Evolutionary conservation across 106 monocot genomes (phyloP).

Genomic region (Ottelia alismoides): DNA sequence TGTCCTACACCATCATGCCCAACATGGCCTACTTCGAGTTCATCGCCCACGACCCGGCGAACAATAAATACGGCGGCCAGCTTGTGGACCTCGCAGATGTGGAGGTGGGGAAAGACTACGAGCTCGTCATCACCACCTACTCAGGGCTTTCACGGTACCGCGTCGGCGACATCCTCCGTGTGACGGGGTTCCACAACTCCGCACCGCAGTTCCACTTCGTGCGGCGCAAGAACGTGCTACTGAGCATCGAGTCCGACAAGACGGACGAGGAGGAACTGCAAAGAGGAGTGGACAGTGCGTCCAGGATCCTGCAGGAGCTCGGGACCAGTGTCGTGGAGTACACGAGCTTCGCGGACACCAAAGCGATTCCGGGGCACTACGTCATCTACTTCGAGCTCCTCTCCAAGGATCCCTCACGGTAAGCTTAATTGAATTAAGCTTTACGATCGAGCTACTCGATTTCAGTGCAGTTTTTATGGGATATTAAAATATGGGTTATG

Average conservation of each 20-base stretch:
- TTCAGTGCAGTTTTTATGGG: too few relatives aligned
- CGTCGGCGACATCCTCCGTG: constrained; percentile 57
- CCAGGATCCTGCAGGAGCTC: constrained; percentile 17
- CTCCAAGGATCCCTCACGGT: too few relatives aligned
- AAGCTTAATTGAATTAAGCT: too few relatives aligned
- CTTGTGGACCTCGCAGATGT: constrained; percentile 51
- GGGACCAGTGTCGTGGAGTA: constrained; percentile 45
- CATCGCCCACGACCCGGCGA: constrained; percentile 20
- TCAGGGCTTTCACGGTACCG: constrained; percentile 64
- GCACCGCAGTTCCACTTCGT: constrained; percentile 68
- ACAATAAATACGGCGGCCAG: background rate
- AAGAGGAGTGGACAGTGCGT: constrained; percentile 40
- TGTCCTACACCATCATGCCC: constrained; percentile 69
- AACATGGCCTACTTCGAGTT: constrained; percentile 74
- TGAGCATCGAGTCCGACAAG: constrained; percentile 59
- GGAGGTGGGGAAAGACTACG: constrained; percentile 54
- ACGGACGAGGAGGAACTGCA: constrained; percentile 28
- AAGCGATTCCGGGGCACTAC: constrained; percentile 56
- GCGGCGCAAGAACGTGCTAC: constrained; percentile 73
- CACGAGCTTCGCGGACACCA: constrained; percentile 49
- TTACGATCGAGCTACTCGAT: too few relatives aligned
- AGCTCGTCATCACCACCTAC: constrained; percentile 76
- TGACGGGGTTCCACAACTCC: constrained; percentile 58
- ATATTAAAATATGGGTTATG: too few relatives aligned
- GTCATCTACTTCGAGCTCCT: too few relatives aligned